These are phyloP conservation scores for Pigoraptor vietnamica DNA, from an alignment of 78 protist species.

Conservation along the genomic window DNA sequence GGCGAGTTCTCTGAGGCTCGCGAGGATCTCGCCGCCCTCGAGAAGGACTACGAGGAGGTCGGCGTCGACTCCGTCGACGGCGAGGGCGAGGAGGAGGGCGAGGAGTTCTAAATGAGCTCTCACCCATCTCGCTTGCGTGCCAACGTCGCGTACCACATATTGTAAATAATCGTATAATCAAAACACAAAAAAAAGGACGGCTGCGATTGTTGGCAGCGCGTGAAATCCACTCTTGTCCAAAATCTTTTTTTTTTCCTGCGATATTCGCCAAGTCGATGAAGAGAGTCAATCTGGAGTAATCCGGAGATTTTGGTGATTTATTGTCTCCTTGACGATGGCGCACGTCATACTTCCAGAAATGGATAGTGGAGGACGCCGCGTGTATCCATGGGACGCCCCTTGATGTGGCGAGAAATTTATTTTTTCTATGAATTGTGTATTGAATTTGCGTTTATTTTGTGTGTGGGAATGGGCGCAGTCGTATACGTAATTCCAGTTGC, in stretches of 20 bases:
- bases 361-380: background rate
- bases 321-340: background rate
- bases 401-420: background rate
- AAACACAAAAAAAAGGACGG: no score
- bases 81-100: conserved; percentile 57
- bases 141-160: no score
- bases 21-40: conserved; percentile 57
- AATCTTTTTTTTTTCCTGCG: no score
- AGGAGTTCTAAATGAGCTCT: conserved; percentile 31
- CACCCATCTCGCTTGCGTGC: background rate
- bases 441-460: background rate
- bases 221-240: no score
- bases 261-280: no score
- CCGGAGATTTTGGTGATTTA: background rate
- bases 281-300: no score
- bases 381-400: background rate
- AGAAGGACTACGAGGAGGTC: conserved; percentile 90
- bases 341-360: background rate
- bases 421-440: background rate
- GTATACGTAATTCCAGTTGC: no score
- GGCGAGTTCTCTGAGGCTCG: conserved; percentile 98
- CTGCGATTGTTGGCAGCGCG: no score
- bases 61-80: conserved; percentile 76
- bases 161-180: no score
- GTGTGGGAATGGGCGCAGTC: background rate